Percentiles rank a stretch among this genome's conserved stretches.
phyloP scores from a whole-genome alignment of 2,329 filamentous ascomycete genomes.

The Clathrospora elynae region DNA sequence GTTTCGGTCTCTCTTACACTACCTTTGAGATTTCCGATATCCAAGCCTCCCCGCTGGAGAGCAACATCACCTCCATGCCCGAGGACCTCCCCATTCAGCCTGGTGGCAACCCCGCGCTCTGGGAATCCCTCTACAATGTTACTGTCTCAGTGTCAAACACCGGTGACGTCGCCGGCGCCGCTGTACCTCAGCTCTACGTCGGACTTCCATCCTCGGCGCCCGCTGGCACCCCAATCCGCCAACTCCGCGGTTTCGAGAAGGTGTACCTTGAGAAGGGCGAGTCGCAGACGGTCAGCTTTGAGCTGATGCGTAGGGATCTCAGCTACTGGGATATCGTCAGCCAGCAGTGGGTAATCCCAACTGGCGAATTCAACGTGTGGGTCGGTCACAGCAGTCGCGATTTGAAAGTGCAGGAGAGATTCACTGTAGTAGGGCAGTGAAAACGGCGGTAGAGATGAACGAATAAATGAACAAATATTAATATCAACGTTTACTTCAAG shows the following conservation, averaged over 20 bases:
- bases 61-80: slow-evolving; percentile 65
- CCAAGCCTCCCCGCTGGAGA: slow-evolving; percentile 57
- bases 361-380: slow-evolving; percentile 45
- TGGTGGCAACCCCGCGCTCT: slow-evolving; percentile 59
- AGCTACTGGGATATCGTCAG: slow-evolving; percentile 79
- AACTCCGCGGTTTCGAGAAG: slow-evolving; percentile 60
- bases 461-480: slow-evolving; percentile 4
- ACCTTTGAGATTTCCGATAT: slow-evolving; percentile 74
- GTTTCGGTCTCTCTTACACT: slow-evolving; percentile 76
- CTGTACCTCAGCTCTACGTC: slow-evolving; percentile 64
- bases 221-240: slow-evolving; percentile 56
- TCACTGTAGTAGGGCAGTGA: slow-evolving; percentile 26
- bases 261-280: slow-evolving; percentile 59
- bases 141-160: slow-evolving; percentile 72
- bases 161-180: slow-evolving; percentile 59
- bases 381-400: slow-evolving; percentile 38
- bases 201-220: slow-evolving; percentile 62
- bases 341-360: slow-evolving; percentile 76
- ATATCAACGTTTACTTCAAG: too few species aligned
- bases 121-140: slow-evolving; percentile 70
- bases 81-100: slow-evolving; percentile 48
- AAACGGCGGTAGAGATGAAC: not conserved
- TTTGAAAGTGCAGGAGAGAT: slow-evolving; percentile 25
- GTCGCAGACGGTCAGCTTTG: slow-evolving; percentile 67
- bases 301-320: slow-evolving; percentile 77